Percentiles rank a stretch among this genome's conserved stretches.
Conservation (phyloP, 2,329 filamentous ascomycete genomes). For the Verticillium nonalfalfae region DNA sequence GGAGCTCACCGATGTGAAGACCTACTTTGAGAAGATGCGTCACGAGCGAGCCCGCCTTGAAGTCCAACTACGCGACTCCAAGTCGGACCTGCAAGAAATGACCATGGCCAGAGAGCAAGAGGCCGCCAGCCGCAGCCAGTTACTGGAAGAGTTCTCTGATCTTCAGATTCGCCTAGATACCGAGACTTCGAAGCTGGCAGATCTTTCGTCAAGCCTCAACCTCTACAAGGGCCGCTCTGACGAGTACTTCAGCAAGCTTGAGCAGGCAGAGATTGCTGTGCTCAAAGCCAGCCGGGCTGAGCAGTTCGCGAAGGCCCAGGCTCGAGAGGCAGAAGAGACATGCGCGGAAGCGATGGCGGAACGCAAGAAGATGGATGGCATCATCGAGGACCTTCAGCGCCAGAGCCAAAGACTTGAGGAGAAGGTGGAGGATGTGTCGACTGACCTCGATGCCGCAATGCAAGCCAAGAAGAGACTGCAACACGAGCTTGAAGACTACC, state of each 20-base stretch:
- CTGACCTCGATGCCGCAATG: slow-evolving; percentile 76
- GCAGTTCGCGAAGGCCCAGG: slow-evolving; percentile 87
- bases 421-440: slow-evolving; percentile 83
- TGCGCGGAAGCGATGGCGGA: slow-evolving; percentile 88
- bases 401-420: slow-evolving; percentile 88
- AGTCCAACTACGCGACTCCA: slow-evolving; percentile 78
- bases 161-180: slow-evolving; percentile 88
- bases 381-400: slow-evolving; percentile 83
- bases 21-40: slow-evolving; percentile 79
- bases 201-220: slow-evolving; percentile 76
- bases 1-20: slow-evolving; percentile 81
- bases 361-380: slow-evolving; percentile 80
- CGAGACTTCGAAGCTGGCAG: slow-evolving; percentile 76
- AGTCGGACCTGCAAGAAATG: slow-evolving; percentile 78
- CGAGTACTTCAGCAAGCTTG: slow-evolving; percentile 94
- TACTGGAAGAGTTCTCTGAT: slow-evolving; percentile 88
- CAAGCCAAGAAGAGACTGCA: slow-evolving; percentile 93
- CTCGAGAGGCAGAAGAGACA: slow-evolving; percentile 84
- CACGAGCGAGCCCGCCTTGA: slow-evolving; percentile 74
- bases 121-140: slow-evolving; percentile 75
- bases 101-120: slow-evolving; percentile 77
- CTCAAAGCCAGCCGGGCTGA: slow-evolving; percentile 88
- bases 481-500: slow-evolving; percentile 95
- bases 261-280: slow-evolving; percentile 93
- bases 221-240: slow-evolving; percentile 90